These are phyloP conservation scores for Artemisia argyi DNA, from an alignment of 129 eudicot species.

Conservation along the genomic window DNA sequence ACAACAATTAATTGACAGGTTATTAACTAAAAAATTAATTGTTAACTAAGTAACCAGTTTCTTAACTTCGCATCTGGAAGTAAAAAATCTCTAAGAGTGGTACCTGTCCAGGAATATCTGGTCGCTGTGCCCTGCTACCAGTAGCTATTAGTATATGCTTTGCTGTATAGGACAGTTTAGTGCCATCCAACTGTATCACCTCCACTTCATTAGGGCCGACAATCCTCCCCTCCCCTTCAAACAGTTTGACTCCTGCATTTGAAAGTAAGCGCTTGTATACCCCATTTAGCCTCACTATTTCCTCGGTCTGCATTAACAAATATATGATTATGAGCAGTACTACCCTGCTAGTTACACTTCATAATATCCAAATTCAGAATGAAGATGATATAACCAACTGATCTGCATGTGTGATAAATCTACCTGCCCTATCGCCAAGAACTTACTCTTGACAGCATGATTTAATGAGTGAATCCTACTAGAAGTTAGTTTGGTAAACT, in stretches of 20 bases:
- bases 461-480: too few relatives aligned
- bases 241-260: constrained; percentile 87
- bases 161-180: constrained; percentile 67
- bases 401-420: too few relatives aligned
- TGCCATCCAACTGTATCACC: constrained; percentile 80
- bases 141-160: constrained; percentile 90
- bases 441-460: too few relatives aligned
- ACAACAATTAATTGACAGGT: too few relatives aligned
- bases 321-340: constrained; percentile 21
- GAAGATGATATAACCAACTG: background rate
- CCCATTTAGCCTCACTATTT: constrained; percentile 76
- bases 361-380: background rate
- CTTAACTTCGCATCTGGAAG: constrained; percentile 4
- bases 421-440: too few relatives aligned
- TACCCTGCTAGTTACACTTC: constrained; percentile 2
- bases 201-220: constrained; percentile 94
- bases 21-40: background rate
- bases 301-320: constrained; percentile 65
- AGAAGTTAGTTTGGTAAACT: too few relatives aligned
- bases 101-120: constrained; percentile 86
- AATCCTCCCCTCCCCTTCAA: constrained; percentile 91
- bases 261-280: constrained; percentile 83
- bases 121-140: constrained; percentile 93
- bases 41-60: background rate
- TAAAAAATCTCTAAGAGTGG: too few relatives aligned